These are phyloP conservation scores for Lophium mytilinum DNA, from an alignment of 495 filamentous ascomycete species.

Conservation along the genomic window DNA sequence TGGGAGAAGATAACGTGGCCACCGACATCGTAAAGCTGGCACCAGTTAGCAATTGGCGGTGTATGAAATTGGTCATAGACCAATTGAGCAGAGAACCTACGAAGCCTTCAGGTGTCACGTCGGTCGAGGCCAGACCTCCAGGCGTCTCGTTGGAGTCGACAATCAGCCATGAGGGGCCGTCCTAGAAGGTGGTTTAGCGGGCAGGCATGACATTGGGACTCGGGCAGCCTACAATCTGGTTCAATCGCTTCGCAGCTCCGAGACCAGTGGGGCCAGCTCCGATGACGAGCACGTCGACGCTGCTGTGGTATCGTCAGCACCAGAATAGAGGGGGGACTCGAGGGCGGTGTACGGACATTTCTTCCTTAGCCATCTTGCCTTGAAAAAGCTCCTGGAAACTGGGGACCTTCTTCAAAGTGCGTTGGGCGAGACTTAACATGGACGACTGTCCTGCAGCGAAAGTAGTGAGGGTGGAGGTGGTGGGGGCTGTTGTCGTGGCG, in stretches of 20 bases:
- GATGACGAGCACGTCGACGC: conserved; percentile 96
- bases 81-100: conserved; percentile 50
- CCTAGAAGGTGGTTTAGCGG: conserved; percentile 39
- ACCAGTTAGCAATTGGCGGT: conserved; percentile 11
- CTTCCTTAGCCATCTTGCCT: conserved; percentile 51
- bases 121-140: conserved; percentile 93
- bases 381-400: conserved; percentile 54
- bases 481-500: neutral
- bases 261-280: conserved; percentile 94
- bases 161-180: conserved; percentile 91
- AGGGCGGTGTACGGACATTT: conserved; percentile 33
- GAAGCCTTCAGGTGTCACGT: conserved; percentile 93
- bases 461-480: conserved; percentile 12
- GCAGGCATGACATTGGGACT: neutral
- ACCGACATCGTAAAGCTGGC: conserved; percentile 94
- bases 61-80: neutral
- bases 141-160: conserved; percentile 88
- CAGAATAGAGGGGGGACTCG: neutral
- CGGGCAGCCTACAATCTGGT: conserved; percentile 71
- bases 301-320: conserved; percentile 41
- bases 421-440: conserved; percentile 25
- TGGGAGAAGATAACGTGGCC: conserved; percentile 99
- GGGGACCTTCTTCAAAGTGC: conserved; percentile 46
- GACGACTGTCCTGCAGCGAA: conserved; percentile 2
- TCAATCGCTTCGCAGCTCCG: conserved; percentile 92